Evolutionary conservation across 2,329 filamentous ascomycete species (phyloP), one percentile per base, ranked within the genome.

Genomic region (Bretziella fagacearum): DNA sequence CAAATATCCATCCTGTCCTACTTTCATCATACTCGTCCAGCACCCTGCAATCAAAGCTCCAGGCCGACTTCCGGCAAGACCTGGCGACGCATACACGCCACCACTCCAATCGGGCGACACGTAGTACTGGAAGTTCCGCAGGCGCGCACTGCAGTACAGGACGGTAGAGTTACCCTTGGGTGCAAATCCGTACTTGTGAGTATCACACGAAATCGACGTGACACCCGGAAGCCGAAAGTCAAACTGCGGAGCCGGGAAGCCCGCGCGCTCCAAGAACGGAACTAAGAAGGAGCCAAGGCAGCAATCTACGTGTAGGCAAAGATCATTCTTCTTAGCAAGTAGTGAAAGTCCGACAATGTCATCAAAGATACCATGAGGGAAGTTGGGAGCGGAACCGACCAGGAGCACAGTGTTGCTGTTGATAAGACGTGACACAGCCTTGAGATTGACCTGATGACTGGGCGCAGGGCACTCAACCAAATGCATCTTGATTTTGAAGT

Each of bases 161-260:
- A 94, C 72, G 1, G 86, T 91, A 45, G 82, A 91, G 71, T 93
- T 98, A 55, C 91, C 91, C 67, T 98, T 98, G 46, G 91, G 91
- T 1, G 91, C 91, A 59, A 98, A 98, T 30, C 91, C 91, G 61
- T 98, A 98, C 63, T 98, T 98, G 73, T 98, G 91, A 2, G 91
- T 98, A 61, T 98, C 91, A 62, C 87, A 93, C 54, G 79, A 86
- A 62, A 98, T 96, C 62, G 81, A 89, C 3, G 89, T 95, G 30
- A 98, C 91, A 56, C 91, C 91, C 55, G 84, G 85, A 50, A 93
- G 77, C 48, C 83, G 78, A 74, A 98, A 98, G 62, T 98, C 91
- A 59, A 96, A 96, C 4, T 77, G 78, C 55, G 81, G 77, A 18
- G 82, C 74, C 52, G 93, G 84, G 62, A 94, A 96, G 37, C 91